Evolutionary conservation across 2,329 filamentous ascomycete species (phyloP).

Genomic region (Phaeosphaeriaceae sp.): DNA sequence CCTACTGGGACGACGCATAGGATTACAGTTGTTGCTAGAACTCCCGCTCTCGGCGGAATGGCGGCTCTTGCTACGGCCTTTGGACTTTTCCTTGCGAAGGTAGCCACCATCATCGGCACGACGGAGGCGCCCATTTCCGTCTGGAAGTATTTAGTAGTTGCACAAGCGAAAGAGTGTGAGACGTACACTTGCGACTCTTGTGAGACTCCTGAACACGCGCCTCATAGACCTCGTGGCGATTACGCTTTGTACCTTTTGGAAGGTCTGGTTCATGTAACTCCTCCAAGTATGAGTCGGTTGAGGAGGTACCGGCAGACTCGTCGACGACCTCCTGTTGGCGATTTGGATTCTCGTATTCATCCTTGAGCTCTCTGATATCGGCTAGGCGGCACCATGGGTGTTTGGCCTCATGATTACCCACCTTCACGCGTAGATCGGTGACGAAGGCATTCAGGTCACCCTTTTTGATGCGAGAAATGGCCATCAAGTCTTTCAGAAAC

Average conservation of each 20-base stretch:
- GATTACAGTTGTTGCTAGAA: conserved; percentile 2
- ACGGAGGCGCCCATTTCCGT: conserved; percentile 30
- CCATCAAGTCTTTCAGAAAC: conserved; percentile 42
- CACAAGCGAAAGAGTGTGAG: background rate
- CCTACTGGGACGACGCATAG: conserved; percentile 1
- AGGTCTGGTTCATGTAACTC: conserved; percentile 36
- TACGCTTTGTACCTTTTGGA: conserved; percentile 25
- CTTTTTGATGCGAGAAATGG: conserved; percentile 38
- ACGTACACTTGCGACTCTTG: conserved; percentile 35
- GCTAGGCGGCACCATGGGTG: conserved; percentile 41
- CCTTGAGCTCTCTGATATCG: conserved; percentile 40
- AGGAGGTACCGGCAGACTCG: conserved; percentile 24
- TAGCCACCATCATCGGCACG: conserved; percentile 32
- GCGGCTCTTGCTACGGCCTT: conserved; percentile 13
- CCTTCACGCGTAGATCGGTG: conserved; percentile 30
- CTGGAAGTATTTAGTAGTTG: conserved; percentile 14
- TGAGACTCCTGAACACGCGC: conserved; percentile 27
- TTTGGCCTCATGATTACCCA: conserved; percentile 30
- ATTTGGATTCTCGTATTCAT: conserved; percentile 36
- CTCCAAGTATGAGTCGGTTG: conserved; percentile 37
- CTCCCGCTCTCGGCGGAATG: conserved; percentile 15
- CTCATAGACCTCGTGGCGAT: conserved; percentile 37
- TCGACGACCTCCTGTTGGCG: conserved; percentile 14
- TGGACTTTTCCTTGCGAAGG: conserved; percentile 32
- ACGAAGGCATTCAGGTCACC: conserved; percentile 36